These are phyloP conservation scores for Geranomyces variabilis DNA, from an alignment of 192 early-diverging fungal species.

Conservation along the genomic window DNA sequence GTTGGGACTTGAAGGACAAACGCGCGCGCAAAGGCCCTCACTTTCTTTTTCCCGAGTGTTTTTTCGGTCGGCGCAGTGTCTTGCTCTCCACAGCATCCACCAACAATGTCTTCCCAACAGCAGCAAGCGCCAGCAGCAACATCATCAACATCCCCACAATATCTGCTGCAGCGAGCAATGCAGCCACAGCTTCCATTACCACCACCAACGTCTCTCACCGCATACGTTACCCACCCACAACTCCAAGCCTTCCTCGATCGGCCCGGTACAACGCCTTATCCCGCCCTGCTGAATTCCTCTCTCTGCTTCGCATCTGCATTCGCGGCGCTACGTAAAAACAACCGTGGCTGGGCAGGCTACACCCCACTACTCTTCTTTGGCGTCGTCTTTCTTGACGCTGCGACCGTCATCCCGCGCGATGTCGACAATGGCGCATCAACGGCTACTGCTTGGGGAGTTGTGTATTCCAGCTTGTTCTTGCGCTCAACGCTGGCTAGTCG, in stretches of 20 bases:
- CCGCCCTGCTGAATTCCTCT: constrained; percentile 4
- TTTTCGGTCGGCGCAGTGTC: no score
- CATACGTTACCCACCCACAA: not conserved
- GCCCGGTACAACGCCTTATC: constrained; percentile 24
- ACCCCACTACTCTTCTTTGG: constrained; percentile 15
- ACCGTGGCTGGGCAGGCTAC: constrained; percentile 16
- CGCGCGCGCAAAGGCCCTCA: no score
- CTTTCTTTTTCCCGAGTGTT: no score
- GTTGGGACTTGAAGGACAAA: no score
- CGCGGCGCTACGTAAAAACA: constrained; percentile 3
- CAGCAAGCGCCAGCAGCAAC: no score
- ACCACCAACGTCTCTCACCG: not conserved
- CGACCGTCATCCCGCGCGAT: not conserved
- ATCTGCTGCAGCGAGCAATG: no score
- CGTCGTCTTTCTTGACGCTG: constrained; percentile 9
- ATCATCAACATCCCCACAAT: no score
- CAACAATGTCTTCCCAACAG: no score
- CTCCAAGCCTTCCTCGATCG: not conserved
- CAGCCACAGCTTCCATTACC: not conserved
- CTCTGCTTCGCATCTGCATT: constrained; percentile 22
- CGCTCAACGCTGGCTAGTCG: constrained; percentile 1
- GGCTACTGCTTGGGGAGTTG: constrained; percentile 14
- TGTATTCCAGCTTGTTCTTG: constrained; percentile 2
- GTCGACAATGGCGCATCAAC: constrained; percentile 19
- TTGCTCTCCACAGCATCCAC: no score